Evolutionary conservation across 306 rosid genomes (phyloP), one percentile per base, ranked within the genome.

Genomic region (Begonia loranthoides): DNA sequence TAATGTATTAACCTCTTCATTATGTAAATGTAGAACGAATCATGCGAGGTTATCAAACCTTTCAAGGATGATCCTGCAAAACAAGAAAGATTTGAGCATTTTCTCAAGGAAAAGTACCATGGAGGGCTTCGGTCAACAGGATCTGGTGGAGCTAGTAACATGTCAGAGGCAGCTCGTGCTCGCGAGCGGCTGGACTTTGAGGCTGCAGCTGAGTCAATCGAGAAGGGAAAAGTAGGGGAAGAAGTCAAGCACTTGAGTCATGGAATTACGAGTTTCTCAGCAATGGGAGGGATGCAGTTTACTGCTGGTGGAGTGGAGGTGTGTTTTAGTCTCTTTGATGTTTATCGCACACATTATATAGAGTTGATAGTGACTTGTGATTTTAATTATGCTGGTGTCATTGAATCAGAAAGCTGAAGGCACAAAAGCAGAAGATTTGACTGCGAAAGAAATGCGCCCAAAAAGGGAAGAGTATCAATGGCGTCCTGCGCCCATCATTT

Each of bases 81-180:
- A 82, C 94, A 83, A 69, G 93, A 73, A 78, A 78, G 99, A 62
- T 90, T 90, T 69, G 99, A 90, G 74, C 70, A 28, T 67, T 90
- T 80, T 76, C 80, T 90, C 46, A 80, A 90, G 82, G 93, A 70
- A 50, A 90, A 90, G 66, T 90, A 86, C 60, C 76, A 63, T 59
- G 99, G 99, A 58, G 99, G 99, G 56, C 76, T 90, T 34, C 94
- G 99, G 62, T 46, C 94, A 51, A 73, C 80, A 12, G 68, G 69
- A 58, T 79, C 83, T 50, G 76, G 78, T 57, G 79, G 89, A 71
- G 73, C 93, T 61, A 56, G 79, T 66, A 55, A 86, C 51, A 78
- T 90, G 96, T 76, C 99, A 53, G 99, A 90, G 70, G 87, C 76
- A 57, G 85, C 85, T 46, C 96, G 99, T 66, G 99, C 99, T 57